These are phyloP conservation scores for Ascochyta viciae-villosae DNA, from an alignment of 2,329 filamentous ascomycete species.

Conservation along the genomic window DNA sequence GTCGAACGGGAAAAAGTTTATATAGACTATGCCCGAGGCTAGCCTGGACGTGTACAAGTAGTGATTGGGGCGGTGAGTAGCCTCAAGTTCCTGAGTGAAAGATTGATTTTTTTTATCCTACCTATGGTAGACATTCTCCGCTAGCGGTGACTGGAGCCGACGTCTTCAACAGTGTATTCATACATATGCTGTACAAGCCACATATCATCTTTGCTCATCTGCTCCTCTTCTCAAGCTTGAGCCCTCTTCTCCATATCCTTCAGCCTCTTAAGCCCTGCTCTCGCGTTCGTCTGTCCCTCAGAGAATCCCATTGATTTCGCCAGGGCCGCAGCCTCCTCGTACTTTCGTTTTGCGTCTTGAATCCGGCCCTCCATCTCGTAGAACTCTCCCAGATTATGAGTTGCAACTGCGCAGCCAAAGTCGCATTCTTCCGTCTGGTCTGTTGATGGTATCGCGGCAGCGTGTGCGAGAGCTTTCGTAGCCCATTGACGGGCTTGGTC, in stretches of 20 bases:
- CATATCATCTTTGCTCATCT: neutral
- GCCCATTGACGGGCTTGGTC: constrained; percentile 80
- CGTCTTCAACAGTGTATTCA: neutral
- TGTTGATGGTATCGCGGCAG: constrained; percentile 69
- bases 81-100: too few relatives aligned
- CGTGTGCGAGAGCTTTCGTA: constrained; percentile 73
- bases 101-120: too few relatives aligned
- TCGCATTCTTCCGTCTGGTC: constrained; percentile 81
- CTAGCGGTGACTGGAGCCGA: too few relatives aligned
- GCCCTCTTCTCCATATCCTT: constrained; percentile 32
- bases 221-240: neutral
- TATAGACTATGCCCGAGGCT: too few relatives aligned
- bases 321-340: constrained; percentile 71
- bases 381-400: constrained; percentile 87
- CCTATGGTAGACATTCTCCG: too few relatives aligned
- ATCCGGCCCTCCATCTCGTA: constrained; percentile 74
- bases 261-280: constrained; percentile 49
- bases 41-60: too few relatives aligned
- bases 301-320: constrained; percentile 57
- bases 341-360: constrained; percentile 70
- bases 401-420: constrained; percentile 78
- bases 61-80: too few relatives aligned
- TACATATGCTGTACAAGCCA: neutral
- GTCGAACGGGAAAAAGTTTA: too few relatives aligned
- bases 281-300: constrained; percentile 54